A percentile compares a stretch with the other conserved stretches of the same genome.
Conservation (phyloP, 1,139 yeast species). For the Lipomyces yarrowii region DNA sequence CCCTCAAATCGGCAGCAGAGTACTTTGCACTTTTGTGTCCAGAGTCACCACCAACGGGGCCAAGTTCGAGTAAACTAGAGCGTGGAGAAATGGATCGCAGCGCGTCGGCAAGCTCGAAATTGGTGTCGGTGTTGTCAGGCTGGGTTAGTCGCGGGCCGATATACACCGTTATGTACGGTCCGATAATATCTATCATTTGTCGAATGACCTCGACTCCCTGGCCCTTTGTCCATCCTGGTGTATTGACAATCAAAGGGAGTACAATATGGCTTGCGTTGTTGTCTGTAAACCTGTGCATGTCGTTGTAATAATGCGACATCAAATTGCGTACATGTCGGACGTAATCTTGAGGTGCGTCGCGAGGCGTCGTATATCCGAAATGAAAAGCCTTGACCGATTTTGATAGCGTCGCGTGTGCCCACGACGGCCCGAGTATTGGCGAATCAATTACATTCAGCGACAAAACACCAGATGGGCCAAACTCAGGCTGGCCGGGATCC, state of each 20-base stretch:
- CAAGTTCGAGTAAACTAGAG: background rate
- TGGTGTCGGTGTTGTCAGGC: conserved; percentile 26
- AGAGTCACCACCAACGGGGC: background rate
- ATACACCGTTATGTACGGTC: conserved; percentile 26
- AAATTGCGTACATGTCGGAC: conserved; percentile 51
- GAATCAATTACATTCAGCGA: conserved; percentile 45
- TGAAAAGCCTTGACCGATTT: conserved; percentile 48
- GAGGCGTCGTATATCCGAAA: conserved; percentile 75
- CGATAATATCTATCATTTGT: conserved; percentile 46
- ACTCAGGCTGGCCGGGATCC: conserved; percentile 93
- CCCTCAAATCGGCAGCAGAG: conserved; percentile 41
- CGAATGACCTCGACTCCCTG: conserved; percentile 70
- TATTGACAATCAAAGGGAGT: conserved; percentile 64
- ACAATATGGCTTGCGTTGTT: conserved; percentile 26
- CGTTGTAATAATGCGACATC: conserved; percentile 41
- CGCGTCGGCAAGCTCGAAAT: conserved; percentile 13
- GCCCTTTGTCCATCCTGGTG: conserved; percentile 96
- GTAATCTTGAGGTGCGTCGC: conserved; percentile 65
- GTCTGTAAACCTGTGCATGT: conserved; percentile 15
- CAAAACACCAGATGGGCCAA: conserved; percentile 69
- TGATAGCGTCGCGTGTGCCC: conserved; percentile 39
- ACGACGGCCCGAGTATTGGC: conserved; percentile 44
- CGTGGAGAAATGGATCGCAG: background rate
- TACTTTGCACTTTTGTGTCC: background rate
- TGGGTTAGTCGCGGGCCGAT: conserved; percentile 40